phyloP scores from a whole-genome alignment of 202 grass and related monocot genomes.

The Eragrostis tef region DNA sequence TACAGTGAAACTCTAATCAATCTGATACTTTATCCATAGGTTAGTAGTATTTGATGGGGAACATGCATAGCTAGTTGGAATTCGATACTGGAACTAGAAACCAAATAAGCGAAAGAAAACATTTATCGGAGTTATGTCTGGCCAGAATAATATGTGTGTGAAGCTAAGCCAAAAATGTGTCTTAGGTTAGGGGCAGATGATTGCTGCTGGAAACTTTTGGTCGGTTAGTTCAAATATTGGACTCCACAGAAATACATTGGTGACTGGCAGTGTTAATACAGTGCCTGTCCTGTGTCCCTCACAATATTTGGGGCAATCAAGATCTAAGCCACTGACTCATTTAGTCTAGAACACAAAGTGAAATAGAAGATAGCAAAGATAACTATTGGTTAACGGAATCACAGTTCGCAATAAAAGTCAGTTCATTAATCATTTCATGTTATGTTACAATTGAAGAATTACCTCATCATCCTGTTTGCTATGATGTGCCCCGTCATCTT shows the following conservation, averaged over 20 bases:
- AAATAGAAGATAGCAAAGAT: not conserved
- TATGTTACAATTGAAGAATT: constrained; percentile 38
- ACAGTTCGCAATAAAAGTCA: not conserved
- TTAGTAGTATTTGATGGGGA: not conserved
- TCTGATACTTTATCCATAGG: not conserved
- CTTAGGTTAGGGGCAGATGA: not conserved
- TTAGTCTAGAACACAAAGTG: not conserved
- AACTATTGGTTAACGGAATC: constrained; percentile 4
- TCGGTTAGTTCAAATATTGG: not conserved
- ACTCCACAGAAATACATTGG: not conserved
- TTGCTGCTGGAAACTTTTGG: not conserved
- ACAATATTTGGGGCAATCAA: constrained; percentile 8
- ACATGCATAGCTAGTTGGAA: not conserved
- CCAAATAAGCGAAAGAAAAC: not conserved
- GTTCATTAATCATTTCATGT: not conserved
- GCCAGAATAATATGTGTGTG: not conserved
- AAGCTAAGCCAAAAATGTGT: not conserved
- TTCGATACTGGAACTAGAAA: constrained; percentile 28
- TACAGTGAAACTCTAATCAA: not conserved
- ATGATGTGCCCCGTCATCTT: constrained; percentile 59
- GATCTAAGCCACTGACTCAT: not conserved
- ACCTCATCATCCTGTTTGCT: constrained; percentile 78
- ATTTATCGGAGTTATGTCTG: not conserved
- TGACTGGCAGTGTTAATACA: not conserved
- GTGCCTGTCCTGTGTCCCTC: not conserved